A percentile compares a stretch with the other conserved stretches of the same genome.
These are phyloP conservation scores for Posidonia australis DNA, from an alignment of 106 monocot species.

Conservation along the genomic window DNA sequence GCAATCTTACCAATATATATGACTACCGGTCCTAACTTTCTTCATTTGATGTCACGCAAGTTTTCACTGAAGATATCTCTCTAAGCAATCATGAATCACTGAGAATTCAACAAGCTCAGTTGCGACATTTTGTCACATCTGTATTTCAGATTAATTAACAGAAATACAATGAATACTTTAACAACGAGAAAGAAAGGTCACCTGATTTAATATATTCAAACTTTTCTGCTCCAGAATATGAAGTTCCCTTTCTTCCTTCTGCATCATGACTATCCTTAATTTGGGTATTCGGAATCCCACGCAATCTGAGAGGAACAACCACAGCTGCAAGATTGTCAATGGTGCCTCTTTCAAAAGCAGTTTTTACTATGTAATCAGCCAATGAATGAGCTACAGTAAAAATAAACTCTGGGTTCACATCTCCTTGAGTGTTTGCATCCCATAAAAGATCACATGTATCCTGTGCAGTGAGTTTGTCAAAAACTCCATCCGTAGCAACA, in stretches of 20 bases:
- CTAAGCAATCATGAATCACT: no score
- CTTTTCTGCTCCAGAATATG: constrained; percentile 11
- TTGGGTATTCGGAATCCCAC: constrained; percentile 11
- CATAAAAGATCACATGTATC: constrained; percentile 69
- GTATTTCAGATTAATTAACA: no score
- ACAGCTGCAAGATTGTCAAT: constrained; percentile 72
- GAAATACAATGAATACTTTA: neutral
- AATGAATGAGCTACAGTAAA: constrained; percentile 19
- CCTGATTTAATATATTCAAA: constrained; percentile 18
- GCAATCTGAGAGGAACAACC: constrained; percentile 48
- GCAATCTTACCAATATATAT: no score
- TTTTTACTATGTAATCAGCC: constrained; percentile 48
- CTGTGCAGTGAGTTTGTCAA: constrained; percentile 79
- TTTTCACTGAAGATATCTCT: no score
- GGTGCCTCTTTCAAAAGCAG: constrained; percentile 66
- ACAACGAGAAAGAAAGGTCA: constrained; percentile 1
- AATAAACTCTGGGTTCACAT: constrained; percentile 11
- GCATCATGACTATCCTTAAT: constrained; percentile 13
- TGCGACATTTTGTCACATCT: no score
- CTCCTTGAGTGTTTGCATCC: constrained; percentile 27
- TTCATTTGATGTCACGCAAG: no score
- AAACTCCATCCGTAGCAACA: constrained; percentile 77
- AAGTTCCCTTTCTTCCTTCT: constrained; percentile 13
- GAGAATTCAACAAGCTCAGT: no score
- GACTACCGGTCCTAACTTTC: no score